phyloP scores from a whole-genome alignment of 352 stramenopile genomes.

The Phytophthora chlamydospora region DNA sequence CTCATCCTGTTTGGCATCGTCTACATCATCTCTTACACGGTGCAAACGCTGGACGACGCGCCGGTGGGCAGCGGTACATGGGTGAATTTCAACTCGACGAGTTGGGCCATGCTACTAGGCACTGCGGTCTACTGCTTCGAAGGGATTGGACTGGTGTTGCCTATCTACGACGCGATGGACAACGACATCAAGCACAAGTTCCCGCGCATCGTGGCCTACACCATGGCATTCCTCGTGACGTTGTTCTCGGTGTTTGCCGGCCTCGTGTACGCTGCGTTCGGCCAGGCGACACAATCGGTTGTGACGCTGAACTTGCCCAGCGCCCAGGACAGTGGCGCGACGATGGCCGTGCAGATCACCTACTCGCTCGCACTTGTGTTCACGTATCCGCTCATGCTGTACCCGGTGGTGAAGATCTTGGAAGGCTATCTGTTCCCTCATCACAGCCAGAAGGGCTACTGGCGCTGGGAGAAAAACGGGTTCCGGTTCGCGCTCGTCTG shows the following conservation, averaged over 20 bases:
- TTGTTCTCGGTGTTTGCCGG: constrained; percentile 64
- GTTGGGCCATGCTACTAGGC: constrained; percentile 65
- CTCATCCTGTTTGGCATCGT: constrained; percentile 63
- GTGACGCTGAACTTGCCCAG: constrained; percentile 67
- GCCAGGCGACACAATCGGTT: constrained; percentile 57
- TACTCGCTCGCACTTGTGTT: constrained; percentile 73
- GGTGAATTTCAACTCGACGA: constrained; percentile 72
- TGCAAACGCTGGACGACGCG: constrained; percentile 45
- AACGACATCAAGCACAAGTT: constrained; percentile 67
- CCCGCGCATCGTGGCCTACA: constrained; percentile 50
- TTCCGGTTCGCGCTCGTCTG: constrained; percentile 70
- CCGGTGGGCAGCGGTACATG: constrained; percentile 41
- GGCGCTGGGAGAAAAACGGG: constrained; percentile 72
- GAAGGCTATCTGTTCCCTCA: constrained; percentile 64
- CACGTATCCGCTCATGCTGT: constrained; percentile 78
- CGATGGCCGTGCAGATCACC: constrained; percentile 68
- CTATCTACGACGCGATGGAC: constrained; percentile 73
- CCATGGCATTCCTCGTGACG: constrained; percentile 57
- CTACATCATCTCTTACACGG: constrained; percentile 65
- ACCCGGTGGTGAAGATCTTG: constrained; percentile 74
- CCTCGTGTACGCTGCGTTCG: constrained; percentile 62
- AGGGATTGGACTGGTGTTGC: constrained; percentile 73
- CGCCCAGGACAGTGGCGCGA: constrained; percentile 53
- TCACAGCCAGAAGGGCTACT: constrained; percentile 56
- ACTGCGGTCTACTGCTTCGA: constrained; percentile 77